Evolutionary conservation across 2,329 filamentous ascomycete species (phyloP).

Genomic region (Botrytis hyacinthi): DNA sequence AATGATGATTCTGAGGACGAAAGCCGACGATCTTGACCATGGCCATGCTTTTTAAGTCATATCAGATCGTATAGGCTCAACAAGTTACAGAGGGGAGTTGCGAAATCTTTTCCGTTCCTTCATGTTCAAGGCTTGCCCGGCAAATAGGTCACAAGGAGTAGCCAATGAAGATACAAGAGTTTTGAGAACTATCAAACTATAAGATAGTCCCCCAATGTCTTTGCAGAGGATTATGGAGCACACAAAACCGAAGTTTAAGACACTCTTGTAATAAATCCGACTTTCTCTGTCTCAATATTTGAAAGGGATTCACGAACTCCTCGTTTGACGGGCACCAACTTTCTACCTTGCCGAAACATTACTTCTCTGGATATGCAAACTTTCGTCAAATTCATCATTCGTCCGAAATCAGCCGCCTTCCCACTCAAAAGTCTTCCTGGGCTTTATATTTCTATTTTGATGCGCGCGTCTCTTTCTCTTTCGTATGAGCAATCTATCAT

Average conservation of each 20-base stretch:
- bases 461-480: neutral
- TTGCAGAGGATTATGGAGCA: neutral
- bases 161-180: neutral
- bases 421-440: neutral
- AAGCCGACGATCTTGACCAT: neutral
- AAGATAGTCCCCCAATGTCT: neutral
- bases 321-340: neutral
- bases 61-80: too few relatives aligned
- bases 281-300: too few relatives aligned
- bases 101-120: neutral
- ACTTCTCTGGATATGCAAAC: neutral
- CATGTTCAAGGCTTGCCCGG: neutral
- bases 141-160: neutral
- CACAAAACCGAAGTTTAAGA: neutral
- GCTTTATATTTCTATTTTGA: neutral
- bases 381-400: neutral
- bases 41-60: neutral
- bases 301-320: neutral
- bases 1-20: slow-evolving; percentile 1
- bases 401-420: neutral
- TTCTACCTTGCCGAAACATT: too few relatives aligned
- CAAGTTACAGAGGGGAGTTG: neutral
- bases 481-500: too few relatives aligned
- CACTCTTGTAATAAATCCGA: neutral
- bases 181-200: neutral